phyloP scores from a whole-genome alignment of 805 yeast species.

The Metschnikowia lachancei region DNA sequence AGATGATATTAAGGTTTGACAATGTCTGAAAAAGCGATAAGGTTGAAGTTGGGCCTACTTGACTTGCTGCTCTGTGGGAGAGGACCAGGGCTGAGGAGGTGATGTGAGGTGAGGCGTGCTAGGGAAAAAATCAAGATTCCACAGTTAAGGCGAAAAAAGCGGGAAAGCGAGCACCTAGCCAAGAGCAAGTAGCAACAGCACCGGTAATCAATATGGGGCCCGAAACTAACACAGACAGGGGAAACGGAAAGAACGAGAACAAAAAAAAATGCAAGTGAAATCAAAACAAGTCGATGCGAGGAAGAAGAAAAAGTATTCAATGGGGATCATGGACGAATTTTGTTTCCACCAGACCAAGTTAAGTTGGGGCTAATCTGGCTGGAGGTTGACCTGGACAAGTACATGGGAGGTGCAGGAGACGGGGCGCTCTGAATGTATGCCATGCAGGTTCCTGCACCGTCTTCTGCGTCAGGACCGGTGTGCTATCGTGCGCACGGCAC shows the following conservation, averaged over 20 bases:
- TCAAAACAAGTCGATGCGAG: not conserved
- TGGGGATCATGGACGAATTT: not conserved
- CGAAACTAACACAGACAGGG: not conserved
- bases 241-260: not conserved
- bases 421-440: not conserved
- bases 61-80: not conserved
- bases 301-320: conserved; percentile 3
- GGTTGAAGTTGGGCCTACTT: not conserved
- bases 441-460: not conserved
- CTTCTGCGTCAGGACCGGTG: conserved; percentile 1
- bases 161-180: not conserved
- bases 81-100: not conserved
- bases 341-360: not conserved
- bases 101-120: too few species aligned
- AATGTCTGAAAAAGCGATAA: not conserved
- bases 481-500: not conserved
- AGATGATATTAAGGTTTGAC: too few species aligned
- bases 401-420: not conserved
- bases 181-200: too few species aligned
- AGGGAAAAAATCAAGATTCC: conserved; percentile 5
- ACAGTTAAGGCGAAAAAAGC: not conserved
- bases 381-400: conserved; percentile 3
- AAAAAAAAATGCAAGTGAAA: too few species aligned
- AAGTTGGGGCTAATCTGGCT: conserved; percentile 8
- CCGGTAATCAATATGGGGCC: not conserved